A percentile compares a stretch with the other conserved stretches of the same genome.
phyloP scores from a whole-genome alignment of 352 stramenopile genomes.

The Phytophthora fragariae region DNA sequence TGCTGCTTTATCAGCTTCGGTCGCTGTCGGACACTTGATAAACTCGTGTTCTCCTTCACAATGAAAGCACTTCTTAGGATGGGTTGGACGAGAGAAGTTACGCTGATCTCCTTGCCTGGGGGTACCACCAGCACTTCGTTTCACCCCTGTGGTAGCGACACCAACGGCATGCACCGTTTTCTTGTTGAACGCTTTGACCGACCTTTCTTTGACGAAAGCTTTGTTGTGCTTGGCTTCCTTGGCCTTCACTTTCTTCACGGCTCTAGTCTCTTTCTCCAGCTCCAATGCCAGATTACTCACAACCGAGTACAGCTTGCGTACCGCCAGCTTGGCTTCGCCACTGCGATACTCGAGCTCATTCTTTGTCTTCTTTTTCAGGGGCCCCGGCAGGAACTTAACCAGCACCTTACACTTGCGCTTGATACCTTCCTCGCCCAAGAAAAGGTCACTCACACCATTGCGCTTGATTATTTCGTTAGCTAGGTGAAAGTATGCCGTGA shows the following conservation, averaged over 20 bases:
- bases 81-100: conserved; percentile 3
- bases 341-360: neutral
- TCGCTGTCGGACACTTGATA: conserved; percentile 17
- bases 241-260: conserved; percentile 1
- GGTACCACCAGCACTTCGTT: neutral
- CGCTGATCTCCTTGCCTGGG: conserved; percentile 3
- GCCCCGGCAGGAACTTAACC: neutral
- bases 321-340: neutral
- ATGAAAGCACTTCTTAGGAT: conserved; percentile 19
- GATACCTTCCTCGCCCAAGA: neutral
- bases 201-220: neutral
- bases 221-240: neutral
- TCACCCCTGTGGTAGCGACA: neutral
- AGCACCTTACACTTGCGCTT: neutral
- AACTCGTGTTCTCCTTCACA: conserved; percentile 18
- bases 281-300: neutral
- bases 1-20: conserved; percentile 15
- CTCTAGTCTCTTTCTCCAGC: neutral
- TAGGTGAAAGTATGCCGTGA: conserved; percentile 20
- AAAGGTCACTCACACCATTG: conserved; percentile 11
- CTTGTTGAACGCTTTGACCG: neutral
- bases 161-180: neutral
- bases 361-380: neutral
- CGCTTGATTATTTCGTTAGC: conserved; percentile 25
- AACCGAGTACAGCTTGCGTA: neutral